phyloP scores from a whole-genome alignment of 2,329 filamentous ascomycete genomes.

The Epichloe sp. region DNA sequence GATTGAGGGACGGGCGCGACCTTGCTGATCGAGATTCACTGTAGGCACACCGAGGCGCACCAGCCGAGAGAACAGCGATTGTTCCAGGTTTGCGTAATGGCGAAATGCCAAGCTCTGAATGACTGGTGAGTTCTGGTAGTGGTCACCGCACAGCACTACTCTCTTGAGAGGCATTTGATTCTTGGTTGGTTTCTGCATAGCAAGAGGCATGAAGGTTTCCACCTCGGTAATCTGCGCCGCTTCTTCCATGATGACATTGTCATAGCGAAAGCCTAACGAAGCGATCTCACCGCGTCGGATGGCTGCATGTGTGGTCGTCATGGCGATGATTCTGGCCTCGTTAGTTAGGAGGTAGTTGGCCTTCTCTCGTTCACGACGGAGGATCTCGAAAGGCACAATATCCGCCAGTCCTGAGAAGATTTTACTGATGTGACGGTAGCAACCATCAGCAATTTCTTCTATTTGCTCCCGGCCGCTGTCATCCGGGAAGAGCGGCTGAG shows the following conservation, averaged over 20 bases:
- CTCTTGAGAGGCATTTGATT: conserved; percentile 68
- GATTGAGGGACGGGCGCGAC: conserved; percentile 75
- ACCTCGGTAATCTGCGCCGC: conserved; percentile 96
- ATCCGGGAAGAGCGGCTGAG: conserved; percentile 68
- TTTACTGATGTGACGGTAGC: conserved; percentile 75
- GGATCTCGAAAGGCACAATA: conserved; percentile 86
- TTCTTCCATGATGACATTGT: conserved; percentile 98
- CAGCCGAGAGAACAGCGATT: conserved; percentile 84
- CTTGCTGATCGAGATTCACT: conserved; percentile 84
- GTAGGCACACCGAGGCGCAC: conserved; percentile 87
- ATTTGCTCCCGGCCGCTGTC: conserved; percentile 51
- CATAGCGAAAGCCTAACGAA: conserved; percentile 85
- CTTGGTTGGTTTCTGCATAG: conserved; percentile 70
- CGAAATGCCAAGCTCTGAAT: conserved; percentile 90
- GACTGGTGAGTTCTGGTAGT: conserved; percentile 91
- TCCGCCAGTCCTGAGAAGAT: conserved; percentile 89
- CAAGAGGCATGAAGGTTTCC: conserved; percentile 88
- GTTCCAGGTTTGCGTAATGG: conserved; percentile 90
- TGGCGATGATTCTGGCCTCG: conserved; percentile 93
- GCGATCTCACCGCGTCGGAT: conserved; percentile 89
- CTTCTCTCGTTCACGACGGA: conserved; percentile 80
- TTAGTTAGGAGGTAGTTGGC: conserved; percentile 91
- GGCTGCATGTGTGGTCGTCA: conserved; percentile 96
- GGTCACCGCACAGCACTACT: conserved; percentile 86
- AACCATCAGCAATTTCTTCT: conserved; percentile 68